Conservation (phyloP, 192 early-diverging fungal genomes). For the Umbelopsis isabellina region DNA sequence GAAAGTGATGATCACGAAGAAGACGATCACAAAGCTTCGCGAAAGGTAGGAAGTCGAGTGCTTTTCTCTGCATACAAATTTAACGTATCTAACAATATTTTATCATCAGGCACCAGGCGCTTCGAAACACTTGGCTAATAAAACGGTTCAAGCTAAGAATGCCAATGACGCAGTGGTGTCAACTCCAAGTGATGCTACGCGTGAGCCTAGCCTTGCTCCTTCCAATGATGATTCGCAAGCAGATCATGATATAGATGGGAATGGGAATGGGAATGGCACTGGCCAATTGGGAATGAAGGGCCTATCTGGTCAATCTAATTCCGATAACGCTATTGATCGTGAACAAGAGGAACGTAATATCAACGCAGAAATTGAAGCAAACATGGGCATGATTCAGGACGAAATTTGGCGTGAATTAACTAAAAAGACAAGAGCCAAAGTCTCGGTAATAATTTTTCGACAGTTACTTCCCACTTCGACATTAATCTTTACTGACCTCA, state of each 20-base stretch:
- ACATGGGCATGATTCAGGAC: constrained; percentile 57
- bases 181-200: not conserved
- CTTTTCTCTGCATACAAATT: constrained; percentile 17
- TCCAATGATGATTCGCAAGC: constrained; percentile 23
- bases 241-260: constrained; percentile 13
- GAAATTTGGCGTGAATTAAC: constrained; percentile 60
- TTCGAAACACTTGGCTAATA: constrained; percentile 3
- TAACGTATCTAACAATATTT: not conserved
- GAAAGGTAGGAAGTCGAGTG: constrained; percentile 35
- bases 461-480: not conserved
- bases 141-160: not conserved
- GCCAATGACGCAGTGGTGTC: not conserved
- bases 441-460: constrained; percentile 35
- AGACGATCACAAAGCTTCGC: constrained; percentile 40
- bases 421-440: constrained; percentile 50
- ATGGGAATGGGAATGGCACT: not conserved
- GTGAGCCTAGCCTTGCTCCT: constrained; percentile 24
- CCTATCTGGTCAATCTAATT: not conserved
- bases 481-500: not conserved
- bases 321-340: constrained; percentile 36
- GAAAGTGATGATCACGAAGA: constrained; percentile 50
- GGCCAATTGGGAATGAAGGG: constrained; percentile 2
- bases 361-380: constrained; percentile 55
- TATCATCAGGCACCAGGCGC: not conserved
- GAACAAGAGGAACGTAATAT: constrained; percentile 45